Conservation (phyloP, 192 early-diverging fungal genomes). For the Chytriomyces sp. region DNA sequence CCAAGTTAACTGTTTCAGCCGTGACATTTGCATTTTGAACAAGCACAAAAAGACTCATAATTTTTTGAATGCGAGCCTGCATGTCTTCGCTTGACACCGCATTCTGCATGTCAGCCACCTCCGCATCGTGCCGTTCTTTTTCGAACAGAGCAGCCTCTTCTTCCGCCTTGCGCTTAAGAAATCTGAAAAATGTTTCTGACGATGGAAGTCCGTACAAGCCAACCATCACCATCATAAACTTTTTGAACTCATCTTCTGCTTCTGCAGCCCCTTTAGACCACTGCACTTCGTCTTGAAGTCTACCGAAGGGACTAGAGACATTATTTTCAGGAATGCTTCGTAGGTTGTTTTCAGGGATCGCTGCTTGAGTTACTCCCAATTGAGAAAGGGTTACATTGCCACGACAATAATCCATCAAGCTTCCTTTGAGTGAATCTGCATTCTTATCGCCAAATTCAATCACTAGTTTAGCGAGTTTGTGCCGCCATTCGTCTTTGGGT, state of each 20-base stretch:
- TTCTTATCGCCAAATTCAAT: conserved; percentile 1
- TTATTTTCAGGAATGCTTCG: not conserved
- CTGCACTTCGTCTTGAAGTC: not conserved
- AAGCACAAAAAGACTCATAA: conserved; percentile 9
- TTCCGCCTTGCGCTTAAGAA: conserved; percentile 1
- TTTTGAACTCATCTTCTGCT: conserved; percentile 35
- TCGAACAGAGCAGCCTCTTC: conserved; percentile 3
- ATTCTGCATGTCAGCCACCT: not conserved
- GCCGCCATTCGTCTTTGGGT: conserved; percentile 30
- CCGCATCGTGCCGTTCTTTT: not conserved
- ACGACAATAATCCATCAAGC: conserved; percentile 31
- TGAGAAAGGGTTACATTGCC: conserved; percentile 28
- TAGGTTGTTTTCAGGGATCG: not conserved
- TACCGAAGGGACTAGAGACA: not conserved
- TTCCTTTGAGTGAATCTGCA: conserved; percentile 6
- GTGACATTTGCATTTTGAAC: not conserved
- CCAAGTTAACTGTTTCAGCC: not conserved
- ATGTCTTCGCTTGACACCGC: not conserved
- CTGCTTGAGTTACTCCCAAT: conserved; percentile 1
- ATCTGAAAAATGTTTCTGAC: not conserved
- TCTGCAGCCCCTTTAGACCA: conserved; percentile 21
- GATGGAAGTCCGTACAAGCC: conserved; percentile 25
- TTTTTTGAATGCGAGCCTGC: conserved; percentile 1
- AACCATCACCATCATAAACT: conserved; percentile 31
- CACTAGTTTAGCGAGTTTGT: conserved; percentile 10